Conservation (phyloP, 2,329 filamentous ascomycete species). For the Ambrosiella cleistominuta region DNA sequence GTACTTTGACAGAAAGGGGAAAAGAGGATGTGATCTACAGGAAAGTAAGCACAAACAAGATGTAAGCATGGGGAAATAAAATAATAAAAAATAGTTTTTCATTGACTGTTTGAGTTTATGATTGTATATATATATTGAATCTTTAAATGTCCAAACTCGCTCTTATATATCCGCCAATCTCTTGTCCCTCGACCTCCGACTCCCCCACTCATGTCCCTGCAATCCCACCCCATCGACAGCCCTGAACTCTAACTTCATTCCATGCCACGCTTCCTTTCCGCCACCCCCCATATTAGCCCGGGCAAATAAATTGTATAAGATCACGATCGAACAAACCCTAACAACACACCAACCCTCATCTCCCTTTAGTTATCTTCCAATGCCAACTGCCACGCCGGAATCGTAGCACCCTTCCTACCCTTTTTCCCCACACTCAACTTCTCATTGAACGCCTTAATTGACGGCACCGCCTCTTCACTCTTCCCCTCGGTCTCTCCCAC, state of each 20-base stretch:
- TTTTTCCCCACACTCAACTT: constrained; percentile 17
- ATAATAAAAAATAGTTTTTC: too few relatives aligned
- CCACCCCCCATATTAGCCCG: neutral
- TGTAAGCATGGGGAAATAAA: too few relatives aligned
- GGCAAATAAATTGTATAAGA: neutral
- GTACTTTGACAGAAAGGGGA: neutral
- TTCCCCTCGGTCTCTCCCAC: neutral
- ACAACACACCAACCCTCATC: neutral
- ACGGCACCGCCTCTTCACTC: neutral
- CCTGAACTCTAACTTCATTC: too few relatives aligned
- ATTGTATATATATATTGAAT: too few relatives aligned
- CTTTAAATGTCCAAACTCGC: too few relatives aligned
- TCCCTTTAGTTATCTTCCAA: neutral
- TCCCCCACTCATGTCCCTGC: too few relatives aligned
- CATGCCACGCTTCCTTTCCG: too few relatives aligned
- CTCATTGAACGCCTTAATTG: neutral
- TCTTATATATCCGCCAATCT: too few relatives aligned
- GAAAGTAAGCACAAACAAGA: too few relatives aligned
- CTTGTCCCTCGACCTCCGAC: too few relatives aligned
- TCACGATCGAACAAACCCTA: neutral
- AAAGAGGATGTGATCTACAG: neutral
- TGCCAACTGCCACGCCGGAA: constrained; percentile 45
- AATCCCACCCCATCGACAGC: too few relatives aligned
- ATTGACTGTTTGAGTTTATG: too few relatives aligned
- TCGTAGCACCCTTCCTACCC: constrained; percentile 39